Evolutionary conservation across 306 rosid genomes (phyloP).

Genomic region (Lathyrus oleraceus): DNA sequence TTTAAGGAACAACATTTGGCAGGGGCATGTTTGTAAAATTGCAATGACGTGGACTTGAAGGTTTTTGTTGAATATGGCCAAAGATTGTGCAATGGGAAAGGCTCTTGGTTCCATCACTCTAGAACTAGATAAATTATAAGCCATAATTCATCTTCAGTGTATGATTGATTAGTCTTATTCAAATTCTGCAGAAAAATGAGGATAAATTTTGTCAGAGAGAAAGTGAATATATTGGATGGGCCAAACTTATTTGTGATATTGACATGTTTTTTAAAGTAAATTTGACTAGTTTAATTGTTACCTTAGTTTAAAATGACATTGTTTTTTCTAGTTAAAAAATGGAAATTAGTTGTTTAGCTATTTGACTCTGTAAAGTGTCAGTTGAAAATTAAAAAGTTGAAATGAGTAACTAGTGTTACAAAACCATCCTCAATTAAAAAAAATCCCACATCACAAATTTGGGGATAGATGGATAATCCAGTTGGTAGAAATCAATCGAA

Average conservation of each 20-base stretch:
- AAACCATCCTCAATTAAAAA: no score
- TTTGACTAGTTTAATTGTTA: not conserved
- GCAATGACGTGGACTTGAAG: not conserved
- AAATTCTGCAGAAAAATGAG: not conserved
- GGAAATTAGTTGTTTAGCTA: no score
- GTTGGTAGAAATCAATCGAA: no score
- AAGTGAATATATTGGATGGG: not conserved
- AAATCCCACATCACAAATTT: no score
- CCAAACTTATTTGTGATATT: not conserved
- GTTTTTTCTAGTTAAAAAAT: not conserved
- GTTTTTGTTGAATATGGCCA: constrained; percentile 9
- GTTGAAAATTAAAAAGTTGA: no score
- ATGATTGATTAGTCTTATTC: not conserved
- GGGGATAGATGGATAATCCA: no score
- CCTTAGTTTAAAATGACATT: not conserved
- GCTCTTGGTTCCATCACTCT: constrained; percentile 14
- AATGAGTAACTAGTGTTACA: no score
- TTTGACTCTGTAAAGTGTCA: no score
- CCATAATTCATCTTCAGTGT: not conserved
- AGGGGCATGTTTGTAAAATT: constrained; percentile 15
- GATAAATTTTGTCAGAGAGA: not conserved
- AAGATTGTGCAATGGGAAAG: not conserved
- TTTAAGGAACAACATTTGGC: constrained; percentile 1
- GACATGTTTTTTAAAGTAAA: not conserved
- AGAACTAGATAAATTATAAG: not conserved